Evolutionary conservation across 2,329 filamentous ascomycete genomes (phyloP).

Genomic region (Aspergillus novoparasiticus): DNA sequence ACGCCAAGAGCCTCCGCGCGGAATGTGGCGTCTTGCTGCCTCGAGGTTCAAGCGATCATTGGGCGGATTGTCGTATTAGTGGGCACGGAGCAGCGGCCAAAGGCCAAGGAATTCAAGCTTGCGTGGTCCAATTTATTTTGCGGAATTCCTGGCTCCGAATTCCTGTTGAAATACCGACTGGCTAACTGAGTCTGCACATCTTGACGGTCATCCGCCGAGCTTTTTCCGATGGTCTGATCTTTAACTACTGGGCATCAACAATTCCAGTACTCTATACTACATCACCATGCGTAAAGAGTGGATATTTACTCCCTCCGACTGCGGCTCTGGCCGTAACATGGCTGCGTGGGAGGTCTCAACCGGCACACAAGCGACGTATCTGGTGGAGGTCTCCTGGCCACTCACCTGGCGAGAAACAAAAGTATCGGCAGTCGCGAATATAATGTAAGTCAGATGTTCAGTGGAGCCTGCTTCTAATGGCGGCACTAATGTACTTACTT

Average conservation of each 20-base stretch:
- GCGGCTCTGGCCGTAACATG: conserved; percentile 12
- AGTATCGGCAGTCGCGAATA: conserved; percentile 11
- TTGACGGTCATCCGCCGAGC: background rate
- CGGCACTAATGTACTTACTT: background rate
- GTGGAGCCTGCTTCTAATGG: background rate
- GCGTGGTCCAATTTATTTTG: background rate
- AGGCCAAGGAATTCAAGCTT: background rate
- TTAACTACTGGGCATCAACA: background rate
- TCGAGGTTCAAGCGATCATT: background rate
- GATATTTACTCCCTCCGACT: conserved; percentile 9
- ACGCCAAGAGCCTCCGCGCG: conserved; percentile 14
- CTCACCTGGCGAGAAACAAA: conserved; percentile 22
- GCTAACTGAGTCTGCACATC: background rate
- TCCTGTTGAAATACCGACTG: background rate
- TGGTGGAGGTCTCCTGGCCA: conserved; percentile 31
- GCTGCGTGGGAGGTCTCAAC: conserved; percentile 17
- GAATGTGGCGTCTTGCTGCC: background rate
- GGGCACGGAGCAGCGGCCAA: background rate
- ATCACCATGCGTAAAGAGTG: conserved; percentile 5
- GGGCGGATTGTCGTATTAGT: background rate
- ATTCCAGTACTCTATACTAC: background rate
- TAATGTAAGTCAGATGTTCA: conserved; percentile 18
- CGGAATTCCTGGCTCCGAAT: background rate
- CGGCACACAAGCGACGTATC: conserved; percentile 15
- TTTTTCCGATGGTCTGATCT: background rate